These are phyloP conservation scores for Zostera marina DNA, from an alignment of 116 monocot species.

Conservation along the genomic window DNA sequence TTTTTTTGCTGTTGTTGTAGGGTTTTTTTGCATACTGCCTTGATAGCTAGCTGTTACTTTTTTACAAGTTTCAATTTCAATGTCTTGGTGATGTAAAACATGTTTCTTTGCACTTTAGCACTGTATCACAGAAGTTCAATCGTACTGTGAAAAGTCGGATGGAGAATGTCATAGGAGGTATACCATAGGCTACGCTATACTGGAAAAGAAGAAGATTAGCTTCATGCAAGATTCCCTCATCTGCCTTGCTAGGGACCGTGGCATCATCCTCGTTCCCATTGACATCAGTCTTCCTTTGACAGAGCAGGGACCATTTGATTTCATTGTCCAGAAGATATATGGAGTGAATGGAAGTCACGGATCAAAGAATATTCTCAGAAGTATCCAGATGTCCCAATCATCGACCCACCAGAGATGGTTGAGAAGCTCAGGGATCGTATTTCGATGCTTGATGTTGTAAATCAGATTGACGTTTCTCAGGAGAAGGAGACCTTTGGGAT, in stretches of 20 bases:
- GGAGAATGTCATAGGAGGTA: conserved; percentile 4
- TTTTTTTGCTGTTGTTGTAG: neutral
- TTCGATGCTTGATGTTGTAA: conserved; percentile 74
- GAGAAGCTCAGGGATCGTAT: conserved; percentile 57
- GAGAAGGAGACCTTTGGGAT: conserved; percentile 29
- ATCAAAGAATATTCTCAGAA: conserved; percentile 21
- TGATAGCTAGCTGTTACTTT: too few species aligned
- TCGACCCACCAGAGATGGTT: conserved; percentile 47
- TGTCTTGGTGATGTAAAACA: neutral
- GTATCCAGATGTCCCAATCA: conserved; percentile 32
- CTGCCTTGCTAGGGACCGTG: conserved; percentile 17
- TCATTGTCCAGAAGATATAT: conserved; percentile 60
- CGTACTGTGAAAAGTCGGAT: neutral
- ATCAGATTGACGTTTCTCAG: conserved; percentile 23
- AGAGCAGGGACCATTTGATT: conserved; percentile 51
- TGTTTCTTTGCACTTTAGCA: neutral
- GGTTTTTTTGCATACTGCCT: neutral
- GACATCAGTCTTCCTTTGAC: conserved; percentile 24
- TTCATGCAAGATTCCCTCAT: conserved; percentile 56
- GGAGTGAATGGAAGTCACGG: conserved; percentile 36
- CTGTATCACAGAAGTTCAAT: neutral
- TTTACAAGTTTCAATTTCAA: neutral
- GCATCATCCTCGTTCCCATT: conserved; percentile 50
- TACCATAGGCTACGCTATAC: conserved; percentile 45
- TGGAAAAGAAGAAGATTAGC: conserved; percentile 41